These are phyloP conservation scores for Lachancea kluyveri DNA, from an alignment of 805 yeast genomes.

Conservation along the genomic window DNA sequence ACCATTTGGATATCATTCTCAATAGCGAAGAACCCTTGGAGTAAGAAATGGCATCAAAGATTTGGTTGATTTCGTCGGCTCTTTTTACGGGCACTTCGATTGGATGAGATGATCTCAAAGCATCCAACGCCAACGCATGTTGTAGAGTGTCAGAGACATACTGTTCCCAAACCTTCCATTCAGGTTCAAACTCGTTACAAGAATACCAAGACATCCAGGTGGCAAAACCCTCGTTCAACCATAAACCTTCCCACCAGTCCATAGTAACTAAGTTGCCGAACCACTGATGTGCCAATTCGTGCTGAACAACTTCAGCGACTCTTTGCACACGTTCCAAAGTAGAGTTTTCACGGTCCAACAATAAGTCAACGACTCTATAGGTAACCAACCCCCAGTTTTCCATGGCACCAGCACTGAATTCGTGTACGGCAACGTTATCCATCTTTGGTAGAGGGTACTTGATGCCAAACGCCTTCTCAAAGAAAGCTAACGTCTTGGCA, in stretches of 20 bases:
- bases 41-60: constrained; percentile 80
- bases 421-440: constrained; percentile 79
- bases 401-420: constrained; percentile 85
- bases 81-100: constrained; percentile 75
- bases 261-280: constrained; percentile 84
- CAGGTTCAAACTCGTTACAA: constrained; percentile 68
- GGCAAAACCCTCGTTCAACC: constrained; percentile 87
- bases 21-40: constrained; percentile 74
- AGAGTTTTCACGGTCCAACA: constrained; percentile 66
- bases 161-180: constrained; percentile 83
- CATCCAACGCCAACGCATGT: constrained; percentile 67
- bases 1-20: constrained; percentile 74
- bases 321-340: constrained; percentile 59
- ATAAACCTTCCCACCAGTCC: constrained; percentile 90
- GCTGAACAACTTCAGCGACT: constrained; percentile 82
- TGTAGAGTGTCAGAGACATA: constrained; percentile 75
- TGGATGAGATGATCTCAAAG: constrained; percentile 79
- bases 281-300: constrained; percentile 91
- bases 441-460: constrained; percentile 75
- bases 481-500: constrained; percentile 67
- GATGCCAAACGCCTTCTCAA: constrained; percentile 66
- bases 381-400: constrained; percentile 81
- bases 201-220: constrained; percentile 91
- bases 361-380: constrained; percentile 68
- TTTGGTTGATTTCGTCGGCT: constrained; percentile 77